phyloP scores from a whole-genome alignment of 306 rosid species.

The Medicago truncatula region DNA sequence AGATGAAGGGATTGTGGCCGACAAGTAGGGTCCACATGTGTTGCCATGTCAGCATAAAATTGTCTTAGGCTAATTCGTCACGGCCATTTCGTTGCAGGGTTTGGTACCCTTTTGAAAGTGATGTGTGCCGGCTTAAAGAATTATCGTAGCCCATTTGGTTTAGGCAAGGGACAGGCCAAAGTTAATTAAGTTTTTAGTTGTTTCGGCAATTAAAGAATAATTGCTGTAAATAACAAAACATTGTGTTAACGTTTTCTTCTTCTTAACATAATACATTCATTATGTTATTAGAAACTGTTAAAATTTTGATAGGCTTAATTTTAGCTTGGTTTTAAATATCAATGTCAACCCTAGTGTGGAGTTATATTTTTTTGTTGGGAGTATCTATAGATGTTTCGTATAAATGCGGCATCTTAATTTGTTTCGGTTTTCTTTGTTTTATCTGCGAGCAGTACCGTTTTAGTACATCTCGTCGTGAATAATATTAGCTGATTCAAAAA shows the following conservation, averaged over 20 bases:
- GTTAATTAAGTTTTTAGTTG: background rate
- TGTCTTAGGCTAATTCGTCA: constrained; percentile 17
- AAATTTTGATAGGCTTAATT: too few species aligned
- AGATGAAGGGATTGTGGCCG: constrained; percentile 23
- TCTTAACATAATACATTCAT: too few species aligned
- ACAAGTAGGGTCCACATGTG: constrained; percentile 54
- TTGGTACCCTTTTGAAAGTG: constrained; percentile 51
- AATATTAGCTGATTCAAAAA: too few species aligned
- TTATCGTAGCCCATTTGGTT: constrained; percentile 34
- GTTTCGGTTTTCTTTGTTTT: too few species aligned
- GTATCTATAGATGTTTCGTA: too few species aligned
- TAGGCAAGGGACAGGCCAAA: constrained; percentile 34
- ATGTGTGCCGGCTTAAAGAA: constrained; percentile 62
- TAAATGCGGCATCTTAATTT: too few species aligned
- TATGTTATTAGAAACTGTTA: too few species aligned
- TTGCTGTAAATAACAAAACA: background rate
- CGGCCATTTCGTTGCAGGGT: constrained; percentile 28
- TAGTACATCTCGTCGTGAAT: too few species aligned
- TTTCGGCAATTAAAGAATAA: background rate
- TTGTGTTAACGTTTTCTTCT: background rate
- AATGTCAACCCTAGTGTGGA: too few species aligned
- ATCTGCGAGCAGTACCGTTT: too few species aligned
- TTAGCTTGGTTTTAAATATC: too few species aligned
- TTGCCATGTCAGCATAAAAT: constrained; percentile 52
- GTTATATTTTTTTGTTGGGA: too few species aligned